Evolutionary conservation across 257 asterid species (phyloP).

Genomic region (Solanum tacnaense): DNA sequence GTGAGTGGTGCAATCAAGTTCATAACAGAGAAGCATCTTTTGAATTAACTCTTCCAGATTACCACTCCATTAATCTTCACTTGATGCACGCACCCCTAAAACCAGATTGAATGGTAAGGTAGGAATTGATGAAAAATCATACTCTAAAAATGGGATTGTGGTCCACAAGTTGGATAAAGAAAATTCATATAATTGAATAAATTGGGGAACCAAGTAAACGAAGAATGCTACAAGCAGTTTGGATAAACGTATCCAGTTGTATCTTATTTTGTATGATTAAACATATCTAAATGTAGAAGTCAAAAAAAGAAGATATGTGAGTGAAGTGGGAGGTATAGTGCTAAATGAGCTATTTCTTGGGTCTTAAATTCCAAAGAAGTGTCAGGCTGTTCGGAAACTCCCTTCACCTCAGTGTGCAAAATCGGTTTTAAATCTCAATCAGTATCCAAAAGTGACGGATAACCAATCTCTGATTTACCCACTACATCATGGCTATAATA

Average conservation of each 20-base stretch:
- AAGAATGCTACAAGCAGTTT: background rate
- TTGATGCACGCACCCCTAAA: background rate
- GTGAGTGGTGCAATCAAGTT: background rate
- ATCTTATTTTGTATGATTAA: background rate
- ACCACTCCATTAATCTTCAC: background rate
- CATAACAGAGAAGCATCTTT: background rate
- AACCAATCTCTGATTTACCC: background rate
- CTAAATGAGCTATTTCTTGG: background rate
- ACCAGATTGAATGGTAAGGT: background rate
- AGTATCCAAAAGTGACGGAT: background rate
- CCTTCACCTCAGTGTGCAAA: background rate
- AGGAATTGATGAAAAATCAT: background rate
- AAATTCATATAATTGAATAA: background rate
- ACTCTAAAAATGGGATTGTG: background rate
- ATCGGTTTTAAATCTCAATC: background rate
- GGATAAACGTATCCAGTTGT: background rate
- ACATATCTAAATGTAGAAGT: background rate
- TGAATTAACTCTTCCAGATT: background rate
- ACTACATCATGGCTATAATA: background rate
- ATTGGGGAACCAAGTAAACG: background rate
- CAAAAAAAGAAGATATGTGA: background rate
- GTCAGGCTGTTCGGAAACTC: background rate
- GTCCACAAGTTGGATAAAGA: background rate
- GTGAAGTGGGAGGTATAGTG: background rate
- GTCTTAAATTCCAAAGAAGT: background rate